Evolutionary conservation across 805 yeast species (phyloP).

Genomic region (Kodamaea restingae): DNA sequence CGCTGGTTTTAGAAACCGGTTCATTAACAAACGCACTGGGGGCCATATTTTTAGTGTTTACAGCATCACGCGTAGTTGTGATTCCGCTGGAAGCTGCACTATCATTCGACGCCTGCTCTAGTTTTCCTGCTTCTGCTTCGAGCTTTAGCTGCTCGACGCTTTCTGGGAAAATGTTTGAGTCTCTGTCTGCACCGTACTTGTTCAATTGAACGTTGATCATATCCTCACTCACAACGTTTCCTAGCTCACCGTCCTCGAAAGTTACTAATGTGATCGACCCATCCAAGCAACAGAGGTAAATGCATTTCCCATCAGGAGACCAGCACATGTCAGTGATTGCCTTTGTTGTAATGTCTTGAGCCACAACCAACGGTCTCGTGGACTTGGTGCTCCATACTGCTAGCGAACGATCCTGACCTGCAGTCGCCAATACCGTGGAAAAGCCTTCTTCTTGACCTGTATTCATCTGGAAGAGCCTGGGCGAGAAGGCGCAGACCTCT

Average conservation of each 20-base stretch:
- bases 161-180: slow-evolving; percentile 81
- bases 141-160: slow-evolving; percentile 71
- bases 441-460: slow-evolving; percentile 21
- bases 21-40: too few relatives aligned
- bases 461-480: slow-evolving; percentile 52
- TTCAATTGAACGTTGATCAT: slow-evolving; percentile 66
- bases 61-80: too few relatives aligned
- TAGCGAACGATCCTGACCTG: slow-evolving; percentile 87
- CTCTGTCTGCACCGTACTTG: slow-evolving; percentile 85
- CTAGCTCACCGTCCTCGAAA: slow-evolving; percentile 65
- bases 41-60: too few relatives aligned
- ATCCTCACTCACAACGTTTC: slow-evolving; percentile 57
- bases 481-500: slow-evolving; percentile 74
- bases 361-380: slow-evolving; percentile 75
- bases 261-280: slow-evolving; percentile 68
- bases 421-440: slow-evolving; percentile 84
- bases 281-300: slow-evolving; percentile 80
- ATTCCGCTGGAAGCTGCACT: too few relatives aligned
- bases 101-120: slow-evolving; percentile 6
- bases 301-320: slow-evolving; percentile 72
- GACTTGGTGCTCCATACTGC: slow-evolving; percentile 83
- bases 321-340: slow-evolving; percentile 87
- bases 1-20: too few relatives aligned
- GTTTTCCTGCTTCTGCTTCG: slow-evolving; percentile 50
- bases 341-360: slow-evolving; percentile 68